Evolutionary conservation across 805 yeast species (phyloP), one percentile per base, ranked within the genome.

Genomic region (Zygoascus biomembranicola): DNA sequence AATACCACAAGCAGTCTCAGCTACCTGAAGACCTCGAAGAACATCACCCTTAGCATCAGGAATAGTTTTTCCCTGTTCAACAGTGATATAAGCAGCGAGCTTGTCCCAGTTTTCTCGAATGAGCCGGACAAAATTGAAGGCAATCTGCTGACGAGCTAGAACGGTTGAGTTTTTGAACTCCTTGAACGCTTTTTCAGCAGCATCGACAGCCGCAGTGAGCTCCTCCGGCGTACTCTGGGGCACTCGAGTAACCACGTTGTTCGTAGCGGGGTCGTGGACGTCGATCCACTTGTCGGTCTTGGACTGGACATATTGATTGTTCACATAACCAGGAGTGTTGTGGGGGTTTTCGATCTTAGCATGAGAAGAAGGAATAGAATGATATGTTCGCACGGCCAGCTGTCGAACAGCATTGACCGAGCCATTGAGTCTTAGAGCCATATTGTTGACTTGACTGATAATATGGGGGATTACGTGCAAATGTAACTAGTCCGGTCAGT

Each of bases 61-160:
- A 67, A 82, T 81, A 19, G 90, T 81, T 70, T 85, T 84, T 52
- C 92, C 90, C 70, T 85, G 90, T 72, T 87, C 85, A 52, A 79
- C 73, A 56, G 84, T 84, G 57, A 85, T 77, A 48, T 73, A 74
- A 18, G 80, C 74, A 1, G 90, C 90, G 20, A 84, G 69, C 54
- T 86, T 67, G 68, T 84, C 89, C 79, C 82, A 79, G 68, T 84
- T 81, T 53, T 73, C 75, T 59, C 82, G 78, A 61, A 84, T 75
- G 57, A 84, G 73, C 62, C 77, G 79, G 2, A 82, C 89, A 61
- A 80, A 79, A 63, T 81, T 81, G 76, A 84, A 85, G 20, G 84
- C 80, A 57, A 82, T 76, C 56, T 85, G 87, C 64, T 78, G 82
- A 57, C 82, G 73, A 54, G 72, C 70, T 61, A 78, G 70, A 28